Evolutionary conservation across 768 basidiomycete species (phyloP).

Genomic region (Mycena metata): DNA sequence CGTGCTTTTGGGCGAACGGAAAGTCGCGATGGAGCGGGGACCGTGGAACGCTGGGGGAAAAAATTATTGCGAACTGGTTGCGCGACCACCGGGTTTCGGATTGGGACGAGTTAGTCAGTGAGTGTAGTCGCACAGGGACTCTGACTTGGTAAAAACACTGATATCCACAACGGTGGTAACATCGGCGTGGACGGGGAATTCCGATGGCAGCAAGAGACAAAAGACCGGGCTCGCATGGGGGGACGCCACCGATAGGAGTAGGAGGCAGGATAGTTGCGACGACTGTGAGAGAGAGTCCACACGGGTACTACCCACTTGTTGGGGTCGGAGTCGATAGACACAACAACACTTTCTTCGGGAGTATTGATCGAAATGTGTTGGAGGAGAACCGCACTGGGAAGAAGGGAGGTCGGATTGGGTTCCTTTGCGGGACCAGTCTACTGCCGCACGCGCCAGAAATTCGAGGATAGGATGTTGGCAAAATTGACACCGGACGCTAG

Average conservation of each 20-base stretch:
- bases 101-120: background rate
- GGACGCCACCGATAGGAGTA: slow-evolving; percentile 2
- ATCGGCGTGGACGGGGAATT: background rate
- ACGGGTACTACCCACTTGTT: slow-evolving; percentile 20
- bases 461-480: background rate
- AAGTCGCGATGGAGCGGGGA: background rate
- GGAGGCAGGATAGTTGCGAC: slow-evolving; percentile 4
- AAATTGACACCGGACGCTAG: background rate
- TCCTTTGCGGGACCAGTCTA: background rate
- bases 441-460: background rate
- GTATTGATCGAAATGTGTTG: slow-evolving; percentile 24
- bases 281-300: slow-evolving; percentile 25
- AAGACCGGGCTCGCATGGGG: background rate
- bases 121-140: background rate
- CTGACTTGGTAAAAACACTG: background rate
- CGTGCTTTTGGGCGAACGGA: background rate
- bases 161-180: slow-evolving; percentile 14
- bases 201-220: slow-evolving; percentile 9
- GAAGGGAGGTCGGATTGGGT: background rate
- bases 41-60: slow-evolving; percentile 8
- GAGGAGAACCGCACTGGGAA: slow-evolving; percentile 3
- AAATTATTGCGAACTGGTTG: slow-evolving; percentile 3
- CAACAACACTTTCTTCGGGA: slow-evolving; percentile 17
- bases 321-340: slow-evolving; percentile 26
- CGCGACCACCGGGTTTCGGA: slow-evolving; percentile 4